Conservation (phyloP, 441 rosid species). For the Syzygium syzygioides region DNA sequence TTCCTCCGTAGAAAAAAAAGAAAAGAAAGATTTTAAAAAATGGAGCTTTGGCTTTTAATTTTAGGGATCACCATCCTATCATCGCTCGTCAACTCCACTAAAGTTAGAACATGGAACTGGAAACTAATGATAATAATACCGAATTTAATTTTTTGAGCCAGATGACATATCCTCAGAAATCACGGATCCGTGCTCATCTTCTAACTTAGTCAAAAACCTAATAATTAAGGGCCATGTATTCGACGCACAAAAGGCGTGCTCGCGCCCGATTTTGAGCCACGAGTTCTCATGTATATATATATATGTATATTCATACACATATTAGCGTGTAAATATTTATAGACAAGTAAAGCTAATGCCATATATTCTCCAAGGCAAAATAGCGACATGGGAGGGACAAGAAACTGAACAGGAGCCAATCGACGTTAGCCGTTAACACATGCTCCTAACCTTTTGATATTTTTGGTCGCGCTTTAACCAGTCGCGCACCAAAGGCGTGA, state of each 20-base stretch:
- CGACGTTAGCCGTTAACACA: not conserved
- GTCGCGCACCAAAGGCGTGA: not conserved
- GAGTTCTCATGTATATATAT: not conserved
- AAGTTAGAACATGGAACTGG: not conserved
- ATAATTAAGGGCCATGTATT: not conserved
- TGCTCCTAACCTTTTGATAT: not conserved
- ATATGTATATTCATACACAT: not conserved
- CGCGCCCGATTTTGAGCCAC: not conserved
- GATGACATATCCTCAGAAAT: not conserved
- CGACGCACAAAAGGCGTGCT: not conserved
- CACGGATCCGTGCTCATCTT: not conserved
- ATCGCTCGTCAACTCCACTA: not conserved
- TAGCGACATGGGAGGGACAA: not conserved
- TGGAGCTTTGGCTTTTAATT: not conserved
- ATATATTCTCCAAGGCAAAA: not conserved
- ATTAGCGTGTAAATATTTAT: not conserved
- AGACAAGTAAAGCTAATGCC: not conserved
- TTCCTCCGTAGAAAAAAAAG: not conserved
- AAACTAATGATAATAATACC: too few relatives aligned
- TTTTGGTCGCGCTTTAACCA: not conserved
- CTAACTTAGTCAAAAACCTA: not conserved
- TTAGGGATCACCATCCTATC: not conserved
- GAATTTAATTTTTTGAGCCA: not conserved
- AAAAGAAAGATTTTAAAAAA: not conserved
- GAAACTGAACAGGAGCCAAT: not conserved